These are phyloP conservation scores for Mortierella sp. DNA, from an alignment of 371 early-diverging fungal genomes.

Conservation along the genomic window DNA sequence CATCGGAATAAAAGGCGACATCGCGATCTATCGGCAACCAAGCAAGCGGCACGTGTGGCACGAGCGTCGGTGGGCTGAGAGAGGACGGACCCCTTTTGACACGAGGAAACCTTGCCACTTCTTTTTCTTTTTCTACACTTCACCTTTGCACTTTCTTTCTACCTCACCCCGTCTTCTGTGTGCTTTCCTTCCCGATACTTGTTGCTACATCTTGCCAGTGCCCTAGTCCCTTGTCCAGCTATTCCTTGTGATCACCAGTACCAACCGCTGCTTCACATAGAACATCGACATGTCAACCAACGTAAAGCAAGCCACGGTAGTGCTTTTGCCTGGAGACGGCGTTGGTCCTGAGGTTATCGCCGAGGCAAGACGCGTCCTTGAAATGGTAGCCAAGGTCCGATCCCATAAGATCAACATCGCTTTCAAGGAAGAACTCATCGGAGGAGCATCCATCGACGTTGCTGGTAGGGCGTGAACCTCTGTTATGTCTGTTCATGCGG, in stretches of 20 bases:
- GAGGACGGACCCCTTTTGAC: neutral
- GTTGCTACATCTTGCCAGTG: too few species aligned
- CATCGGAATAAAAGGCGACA: too few species aligned
- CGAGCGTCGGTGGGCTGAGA: too few species aligned
- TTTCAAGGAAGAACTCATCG: conserved; percentile 86
- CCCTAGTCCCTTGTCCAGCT: too few species aligned
- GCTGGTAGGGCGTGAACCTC: conserved; percentile 73
- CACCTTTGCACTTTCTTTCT: conserved; percentile 2
- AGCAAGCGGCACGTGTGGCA: too few species aligned
- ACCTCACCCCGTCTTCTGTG: too few species aligned
- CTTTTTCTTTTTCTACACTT: conserved; percentile 11
- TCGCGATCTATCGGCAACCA: too few species aligned
- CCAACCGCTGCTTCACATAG: too few species aligned
- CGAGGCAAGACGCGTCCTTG: conserved; percentile 90
- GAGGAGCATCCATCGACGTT: conserved; percentile 93
- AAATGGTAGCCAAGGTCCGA: conserved; percentile 75
- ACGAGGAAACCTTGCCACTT: neutral
- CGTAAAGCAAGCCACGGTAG: conserved; percentile 62
- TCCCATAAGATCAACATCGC: conserved; percentile 69
- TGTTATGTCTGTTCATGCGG: too few species aligned
- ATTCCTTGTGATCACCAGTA: too few species aligned
- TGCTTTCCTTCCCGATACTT: too few species aligned
- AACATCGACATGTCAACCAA: too few species aligned
- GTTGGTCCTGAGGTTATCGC: conserved; percentile 95
- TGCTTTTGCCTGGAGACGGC: conserved; percentile 94